A percentile compares a stretch with the other conserved stretches of the same genome.
These are phyloP conservation scores for Chiua virens DNA, from an alignment of 768 basidiomycete genomes.

Conservation along the genomic window DNA sequence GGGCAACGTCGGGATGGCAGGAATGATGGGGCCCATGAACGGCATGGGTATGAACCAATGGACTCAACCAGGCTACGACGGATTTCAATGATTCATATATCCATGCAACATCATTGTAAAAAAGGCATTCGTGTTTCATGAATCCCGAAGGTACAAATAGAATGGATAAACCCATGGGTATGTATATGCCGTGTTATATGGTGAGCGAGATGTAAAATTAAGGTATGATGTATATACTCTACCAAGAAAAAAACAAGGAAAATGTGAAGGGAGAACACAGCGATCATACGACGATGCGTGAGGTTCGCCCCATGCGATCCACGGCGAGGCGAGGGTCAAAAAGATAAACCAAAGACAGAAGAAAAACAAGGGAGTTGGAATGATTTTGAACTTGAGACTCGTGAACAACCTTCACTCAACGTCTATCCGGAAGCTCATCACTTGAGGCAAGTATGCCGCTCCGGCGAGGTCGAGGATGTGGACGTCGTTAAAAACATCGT, in stretches of 20 bases:
- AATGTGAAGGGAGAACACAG: constrained; percentile 17
- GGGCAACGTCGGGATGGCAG: constrained; percentile 35
- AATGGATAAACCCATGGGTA: constrained; percentile 21
- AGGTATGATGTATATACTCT: constrained; percentile 48
- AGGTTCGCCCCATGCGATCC: constrained; percentile 10
- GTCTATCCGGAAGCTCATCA: constrained; percentile 72
- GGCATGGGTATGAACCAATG: constrained; percentile 43
- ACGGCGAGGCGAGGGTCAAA: constrained; percentile 10
- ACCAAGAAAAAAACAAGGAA: constrained; percentile 26
- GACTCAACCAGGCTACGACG: constrained; percentile 35
- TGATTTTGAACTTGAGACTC: not conserved
- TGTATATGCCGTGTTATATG: constrained; percentile 24
- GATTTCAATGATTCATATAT: constrained; percentile 25
- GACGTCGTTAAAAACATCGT: constrained; percentile 81
- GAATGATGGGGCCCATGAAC: constrained; percentile 33
- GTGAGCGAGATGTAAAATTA: constrained; percentile 23
- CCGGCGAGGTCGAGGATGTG: constrained; percentile 84
- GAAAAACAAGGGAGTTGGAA: constrained; percentile 1
- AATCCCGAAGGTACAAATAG: constrained; percentile 5
- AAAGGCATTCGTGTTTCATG: not conserved
- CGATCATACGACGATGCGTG: constrained; percentile 8
- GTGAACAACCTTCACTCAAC: constrained; percentile 19
- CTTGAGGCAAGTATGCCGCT: constrained; percentile 86
- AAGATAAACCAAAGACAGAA: not conserved
- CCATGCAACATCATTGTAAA: not conserved